Base-by-base conservation (phyloP, 2,329 filamentous ascomycete genomes). In the Trichophyton verrucosum region DNA sequence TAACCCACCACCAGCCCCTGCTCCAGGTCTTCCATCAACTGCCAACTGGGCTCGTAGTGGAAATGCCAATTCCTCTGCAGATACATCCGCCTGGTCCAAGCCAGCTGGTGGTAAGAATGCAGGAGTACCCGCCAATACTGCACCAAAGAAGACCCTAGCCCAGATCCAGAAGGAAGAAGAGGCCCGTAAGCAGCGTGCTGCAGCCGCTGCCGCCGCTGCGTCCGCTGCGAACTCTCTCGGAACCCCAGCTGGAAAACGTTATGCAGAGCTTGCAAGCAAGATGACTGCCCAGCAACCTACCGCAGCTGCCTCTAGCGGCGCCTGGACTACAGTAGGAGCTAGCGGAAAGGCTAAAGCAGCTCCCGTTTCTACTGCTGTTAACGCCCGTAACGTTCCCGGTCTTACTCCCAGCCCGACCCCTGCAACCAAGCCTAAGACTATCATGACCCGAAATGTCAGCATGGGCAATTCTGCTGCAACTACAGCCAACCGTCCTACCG, bases 121-220 rank as follows among this genome's bases (percentile, higher is more conserved):
- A 57, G 62, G 72, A 13, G 65, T 70, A 30, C 66, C 74, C 9
- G 71, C 74, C 44, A 72, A 74, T 33, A 72, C 70, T 64, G 75
- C 68, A 72, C 77, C 76, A 9, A 94, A 95, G 79, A 96, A 96
- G 82, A 96, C 91, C 0, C 80, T 97, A 51, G 89, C 91, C 24
- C 92, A 97, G 66, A 97, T 99, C 62, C 94, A 97, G 73, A 91
- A 91, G 64, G 94, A 99, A 75, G 94, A 99, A 70, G 94, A 97
- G 71, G 81, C 82, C 17, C 86, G 89, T 65, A 99, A 99, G 80
- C 86, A 87, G 68, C 89, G 87, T 72, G 82, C 84, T 49, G 79
- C 78, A 40, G 78, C 78, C 6, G 77, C 78, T 38, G 78, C 74
- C 0, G 75, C 71, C 8, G 71, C 83, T 66, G 74, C 78, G 24